Evolutionary conservation across 106 monocot species (phyloP).

Genomic region (Dendrobium nobile): DNA sequence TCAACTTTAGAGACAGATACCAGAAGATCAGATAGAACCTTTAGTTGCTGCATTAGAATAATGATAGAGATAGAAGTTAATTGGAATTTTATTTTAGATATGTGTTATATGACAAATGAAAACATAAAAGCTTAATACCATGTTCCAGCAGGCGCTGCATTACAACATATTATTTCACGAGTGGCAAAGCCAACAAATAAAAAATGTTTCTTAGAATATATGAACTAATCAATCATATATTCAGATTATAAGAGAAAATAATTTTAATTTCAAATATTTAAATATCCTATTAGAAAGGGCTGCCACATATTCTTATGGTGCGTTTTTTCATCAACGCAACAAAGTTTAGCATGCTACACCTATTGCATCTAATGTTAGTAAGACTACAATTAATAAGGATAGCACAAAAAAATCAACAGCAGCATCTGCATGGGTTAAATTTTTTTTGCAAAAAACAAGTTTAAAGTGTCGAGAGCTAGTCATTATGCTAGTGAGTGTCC

Average conservation of each 20-base stretch:
- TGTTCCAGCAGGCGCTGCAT: neutral
- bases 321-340: too few relatives aligned
- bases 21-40: constrained; percentile 79
- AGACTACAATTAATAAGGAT: too few relatives aligned
- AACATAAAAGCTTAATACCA: neutral
- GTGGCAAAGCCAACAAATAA: neutral
- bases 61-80: neutral
- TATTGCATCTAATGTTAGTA: too few relatives aligned
- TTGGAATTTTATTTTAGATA: neutral
- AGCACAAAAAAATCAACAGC: too few relatives aligned
- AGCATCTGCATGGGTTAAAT: too few relatives aligned
- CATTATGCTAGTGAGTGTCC: too few relatives aligned
- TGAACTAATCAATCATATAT: neutral
- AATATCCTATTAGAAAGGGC: too few relatives aligned
- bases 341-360: too few relatives aligned
- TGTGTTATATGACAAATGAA: neutral
- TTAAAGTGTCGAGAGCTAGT: too few relatives aligned
- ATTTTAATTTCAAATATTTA: neutral
- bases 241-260: neutral
- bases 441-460: too few relatives aligned
- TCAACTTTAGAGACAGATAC: constrained; percentile 94
- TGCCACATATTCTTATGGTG: too few relatives aligned
- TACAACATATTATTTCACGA: neutral
- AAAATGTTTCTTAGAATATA: neutral
- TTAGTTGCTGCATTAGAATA: constrained; percentile 50